phyloP scores from a whole-genome alignment of 805 yeast species.

The Candida anglica region DNA sequence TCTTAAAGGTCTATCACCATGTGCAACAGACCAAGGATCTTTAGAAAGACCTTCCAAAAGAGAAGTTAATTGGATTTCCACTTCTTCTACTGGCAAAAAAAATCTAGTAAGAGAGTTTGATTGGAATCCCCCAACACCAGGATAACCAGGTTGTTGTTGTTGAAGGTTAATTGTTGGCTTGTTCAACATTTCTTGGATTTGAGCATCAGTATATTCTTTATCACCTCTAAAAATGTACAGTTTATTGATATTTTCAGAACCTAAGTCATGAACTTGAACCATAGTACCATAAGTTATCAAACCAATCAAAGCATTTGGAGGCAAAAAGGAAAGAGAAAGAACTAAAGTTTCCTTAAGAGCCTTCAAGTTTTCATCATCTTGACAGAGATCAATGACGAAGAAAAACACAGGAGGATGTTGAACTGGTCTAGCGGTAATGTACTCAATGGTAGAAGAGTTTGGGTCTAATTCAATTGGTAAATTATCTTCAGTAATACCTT shows the following conservation, averaged over 20 bases:
- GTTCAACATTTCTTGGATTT: constrained; percentile 51
- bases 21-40: constrained; percentile 88
- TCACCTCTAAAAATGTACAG: constrained; percentile 85
- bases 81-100: constrained; percentile 67
- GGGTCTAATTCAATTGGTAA: constrained; percentile 78
- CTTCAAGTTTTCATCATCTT: constrained; percentile 81
- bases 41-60: constrained; percentile 71
- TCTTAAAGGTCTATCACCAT: constrained; percentile 81
- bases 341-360: constrained; percentile 80
- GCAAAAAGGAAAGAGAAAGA: constrained; percentile 71
- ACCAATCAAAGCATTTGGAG: constrained; percentile 87
- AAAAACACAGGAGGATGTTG: constrained; percentile 82
- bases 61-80: constrained; percentile 79
- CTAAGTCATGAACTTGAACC: constrained; percentile 83
- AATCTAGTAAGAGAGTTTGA: constrained; percentile 49
- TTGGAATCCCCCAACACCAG: constrained; percentile 12
- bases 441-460: constrained; percentile 75
- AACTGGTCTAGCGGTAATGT: constrained; percentile 75
- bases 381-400: constrained; percentile 84
- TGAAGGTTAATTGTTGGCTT: constrained; percentile 22
- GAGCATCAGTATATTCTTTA: constrained; percentile 74
- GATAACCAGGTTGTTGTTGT: constrained; percentile 17
- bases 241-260: constrained; percentile 61
- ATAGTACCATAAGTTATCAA: constrained; percentile 86
- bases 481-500: constrained; percentile 67